Evolutionary conservation across 345 rosid species (phyloP).

Genomic region (Cardamine chenopodiifolia): DNA sequence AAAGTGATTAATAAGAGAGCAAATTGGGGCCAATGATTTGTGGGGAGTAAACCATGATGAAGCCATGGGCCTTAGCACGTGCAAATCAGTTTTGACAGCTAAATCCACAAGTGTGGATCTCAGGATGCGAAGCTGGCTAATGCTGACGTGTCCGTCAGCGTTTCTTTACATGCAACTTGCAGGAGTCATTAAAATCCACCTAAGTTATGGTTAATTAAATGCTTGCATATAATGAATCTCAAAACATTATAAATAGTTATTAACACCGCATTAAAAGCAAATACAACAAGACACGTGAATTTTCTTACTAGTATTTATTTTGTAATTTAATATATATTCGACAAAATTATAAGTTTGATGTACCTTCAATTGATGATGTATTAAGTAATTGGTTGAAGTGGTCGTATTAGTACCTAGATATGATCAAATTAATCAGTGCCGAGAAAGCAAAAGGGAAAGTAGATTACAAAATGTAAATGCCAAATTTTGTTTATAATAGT

Average conservation of each 20-base stretch:
- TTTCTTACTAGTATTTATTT: too few species aligned
- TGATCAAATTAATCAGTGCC: not conserved
- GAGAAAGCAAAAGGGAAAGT: too few species aligned
- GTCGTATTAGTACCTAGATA: not conserved
- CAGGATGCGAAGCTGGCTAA: constrained; percentile 22
- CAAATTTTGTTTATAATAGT: too few species aligned
- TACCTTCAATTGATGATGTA: not conserved
- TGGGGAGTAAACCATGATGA: constrained; percentile 17
- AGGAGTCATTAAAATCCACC: not conserved
- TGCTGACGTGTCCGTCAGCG: constrained; percentile 36
- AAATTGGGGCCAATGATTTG: too few species aligned
- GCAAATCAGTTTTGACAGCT: constrained; percentile 33
- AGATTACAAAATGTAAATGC: not conserved
- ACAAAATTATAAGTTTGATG: not conserved
- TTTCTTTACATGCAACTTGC: constrained; percentile 9
- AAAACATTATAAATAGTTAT: too few species aligned
- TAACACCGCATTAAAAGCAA: constrained; percentile 43
- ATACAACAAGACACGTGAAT: constrained; percentile 31
- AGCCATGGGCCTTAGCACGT: constrained; percentile 38
- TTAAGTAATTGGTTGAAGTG: not conserved
- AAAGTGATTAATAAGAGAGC: too few species aligned
- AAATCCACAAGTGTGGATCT: constrained; percentile 36
- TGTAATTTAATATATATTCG: constrained; percentile 3
- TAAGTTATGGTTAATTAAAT: constrained; percentile 27
- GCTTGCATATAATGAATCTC: constrained; percentile 17